Base-by-base conservation (phyloP, 2,329 filamentous ascomycete species). In the Dactylellina leptospora region DNA sequence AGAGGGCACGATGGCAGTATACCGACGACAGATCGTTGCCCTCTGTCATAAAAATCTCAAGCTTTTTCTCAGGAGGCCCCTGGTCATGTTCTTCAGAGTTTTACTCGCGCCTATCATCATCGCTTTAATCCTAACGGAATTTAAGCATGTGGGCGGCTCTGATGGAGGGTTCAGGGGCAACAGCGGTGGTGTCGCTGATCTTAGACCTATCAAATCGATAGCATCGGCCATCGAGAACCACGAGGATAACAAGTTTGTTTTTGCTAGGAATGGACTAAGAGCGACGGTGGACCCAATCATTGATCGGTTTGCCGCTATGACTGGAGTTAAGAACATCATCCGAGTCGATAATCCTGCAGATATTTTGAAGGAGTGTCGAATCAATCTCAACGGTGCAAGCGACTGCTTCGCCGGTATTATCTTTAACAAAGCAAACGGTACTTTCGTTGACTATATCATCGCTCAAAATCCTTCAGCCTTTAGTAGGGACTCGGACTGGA, bases 381-480 rank as follows among this genome's bases (percentile, higher is more conserved):
- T 84, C 75, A 85, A 83, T 25, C 80, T 90, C 53, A 82, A 86
- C 36, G 90, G 90, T 22, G 87, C 90, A 0, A 89, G 89, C 11
- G 81, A 80, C 0, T 95, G 91, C 79, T 92, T 88, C 77, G 89
- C 86, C 16, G 91, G 88, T 9, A 85, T 90, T 0, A 86, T 89
- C 6, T 93, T 96, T 81, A 58, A 73, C 28, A 50, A 56, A n/a
- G 60, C 48, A 80, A 91, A 91, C 8, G 74, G 78, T 0, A 85
- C 83, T 4, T 84, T 85, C 0, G 96, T 93, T 92, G 95, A 95
- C 80, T 97, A 96, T 78, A 93, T 91, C 0, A 82, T 96, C 27
- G 84, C 90, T 62, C 87, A 87, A 2, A 93, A 96, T 78, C 88
- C 88, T 40, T 83, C 86, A 0, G 83, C 96, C 63, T 88, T 88